Evolutionary conservation across 2,329 filamentous ascomycete species (phyloP).

Genomic region (Teratosphaeria destructans): DNA sequence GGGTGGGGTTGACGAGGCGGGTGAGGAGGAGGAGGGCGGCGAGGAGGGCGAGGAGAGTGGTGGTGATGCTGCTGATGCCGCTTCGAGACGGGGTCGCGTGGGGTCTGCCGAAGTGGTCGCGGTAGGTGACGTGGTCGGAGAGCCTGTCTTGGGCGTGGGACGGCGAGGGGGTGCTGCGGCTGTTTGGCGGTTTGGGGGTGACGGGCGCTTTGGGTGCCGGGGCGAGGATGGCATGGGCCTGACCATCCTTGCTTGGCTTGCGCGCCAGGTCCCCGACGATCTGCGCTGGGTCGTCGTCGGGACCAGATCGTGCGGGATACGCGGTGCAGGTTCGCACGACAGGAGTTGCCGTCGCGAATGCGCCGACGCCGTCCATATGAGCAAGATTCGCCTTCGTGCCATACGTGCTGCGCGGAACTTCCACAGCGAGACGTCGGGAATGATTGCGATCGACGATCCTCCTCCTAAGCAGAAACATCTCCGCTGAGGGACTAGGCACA

Average conservation of each 20-base stretch:
- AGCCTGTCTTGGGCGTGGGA: slow-evolving; percentile 4
- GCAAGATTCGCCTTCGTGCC: slow-evolving; percentile 7
- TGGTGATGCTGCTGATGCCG: too few species aligned
- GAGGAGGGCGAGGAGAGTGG: neutral
- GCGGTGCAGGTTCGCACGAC: neutral
- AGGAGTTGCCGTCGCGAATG: neutral
- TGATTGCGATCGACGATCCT: slow-evolving; percentile 3
- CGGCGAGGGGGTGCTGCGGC: neutral
- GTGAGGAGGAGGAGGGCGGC: neutral
- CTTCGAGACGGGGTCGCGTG: too few species aligned
- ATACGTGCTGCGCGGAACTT: neutral
- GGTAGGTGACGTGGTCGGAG: slow-evolving; percentile 10
- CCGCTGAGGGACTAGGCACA: slow-evolving; percentile 4
- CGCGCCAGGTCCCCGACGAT: too few species aligned
- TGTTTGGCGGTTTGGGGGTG: neutral
- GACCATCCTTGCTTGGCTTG: neutral
- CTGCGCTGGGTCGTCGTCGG: neutral
- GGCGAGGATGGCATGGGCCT: neutral
- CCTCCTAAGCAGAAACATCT: slow-evolving; percentile 12
- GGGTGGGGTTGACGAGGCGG: neutral
- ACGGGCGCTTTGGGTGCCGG: neutral
- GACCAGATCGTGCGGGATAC: neutral
- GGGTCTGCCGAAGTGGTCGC: slow-evolving; percentile 17
- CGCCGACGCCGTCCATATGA: neutral
- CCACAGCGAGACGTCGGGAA: neutral